Conservation (phyloP, 1,139 yeast species). For the Groenewaldozyma sp. region DNA sequence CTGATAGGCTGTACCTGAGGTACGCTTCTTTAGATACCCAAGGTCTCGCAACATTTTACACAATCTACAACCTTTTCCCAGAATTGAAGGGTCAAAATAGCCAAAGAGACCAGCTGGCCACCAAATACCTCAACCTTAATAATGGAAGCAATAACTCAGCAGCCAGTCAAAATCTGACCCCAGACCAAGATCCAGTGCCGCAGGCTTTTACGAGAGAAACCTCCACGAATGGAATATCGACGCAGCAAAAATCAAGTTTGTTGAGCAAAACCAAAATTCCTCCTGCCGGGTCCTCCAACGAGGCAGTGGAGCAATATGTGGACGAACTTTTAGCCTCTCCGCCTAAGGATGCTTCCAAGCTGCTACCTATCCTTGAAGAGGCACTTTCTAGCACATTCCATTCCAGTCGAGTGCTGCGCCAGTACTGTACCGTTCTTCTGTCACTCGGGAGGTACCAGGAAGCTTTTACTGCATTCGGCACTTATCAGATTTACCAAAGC, state of each 20-base stretch:
- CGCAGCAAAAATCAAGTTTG: too few relatives aligned
- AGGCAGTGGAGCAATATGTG: slow-evolving; percentile 24
- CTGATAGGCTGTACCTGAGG: background rate
- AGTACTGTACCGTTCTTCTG: slow-evolving; percentile 27
- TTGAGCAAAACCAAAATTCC: slow-evolving; percentile 23
- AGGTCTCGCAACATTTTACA: too few relatives aligned
- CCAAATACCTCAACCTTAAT: too few relatives aligned
- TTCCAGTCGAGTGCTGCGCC: slow-evolving; percentile 36
- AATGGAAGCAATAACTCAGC: too few relatives aligned
- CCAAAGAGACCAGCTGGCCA: too few relatives aligned
- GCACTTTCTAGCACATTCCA: slow-evolving; percentile 42
- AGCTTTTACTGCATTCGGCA: slow-evolving; percentile 35
- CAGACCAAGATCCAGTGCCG: too few relatives aligned
- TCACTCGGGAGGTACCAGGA: slow-evolving; percentile 29
- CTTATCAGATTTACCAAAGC: slow-evolving; percentile 33
- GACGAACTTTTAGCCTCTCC: slow-evolving; percentile 29
- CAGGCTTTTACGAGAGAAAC: too few relatives aligned
- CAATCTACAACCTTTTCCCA: too few relatives aligned
- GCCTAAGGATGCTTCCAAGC: slow-evolving; percentile 15
- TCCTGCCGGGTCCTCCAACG: slow-evolving; percentile 35
- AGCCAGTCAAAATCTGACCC: too few relatives aligned
- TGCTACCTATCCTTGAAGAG: slow-evolving; percentile 25
- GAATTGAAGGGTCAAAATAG: too few relatives aligned
- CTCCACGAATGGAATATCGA: too few relatives aligned
- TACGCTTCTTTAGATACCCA: too few relatives aligned